Percentiles rank a stretch among this genome's conserved stretches.
Conservation (phyloP, 1,284 basidiomycete species). For the Naganishia sp. region DNA sequence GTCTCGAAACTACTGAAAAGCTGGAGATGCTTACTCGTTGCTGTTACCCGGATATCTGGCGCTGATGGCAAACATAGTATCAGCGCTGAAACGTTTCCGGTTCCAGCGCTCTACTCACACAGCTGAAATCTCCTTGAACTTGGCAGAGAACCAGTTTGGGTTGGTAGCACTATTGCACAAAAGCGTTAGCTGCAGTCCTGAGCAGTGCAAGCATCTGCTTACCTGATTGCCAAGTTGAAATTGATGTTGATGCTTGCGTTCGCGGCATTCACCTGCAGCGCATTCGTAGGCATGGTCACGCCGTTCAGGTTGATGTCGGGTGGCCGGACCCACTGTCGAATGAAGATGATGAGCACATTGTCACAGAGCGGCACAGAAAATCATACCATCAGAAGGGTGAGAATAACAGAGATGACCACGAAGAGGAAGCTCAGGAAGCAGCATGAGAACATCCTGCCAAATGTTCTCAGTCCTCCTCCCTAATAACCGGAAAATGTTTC, state of each 20-base stretch:
- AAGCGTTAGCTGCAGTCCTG: background rate
- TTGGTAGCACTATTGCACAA: conserved; percentile 67
- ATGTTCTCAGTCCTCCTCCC: conserved; percentile 48
- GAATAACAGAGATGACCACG: conserved; percentile 66
- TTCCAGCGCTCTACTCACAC: conserved; percentile 54
- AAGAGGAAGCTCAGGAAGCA: conserved; percentile 53
- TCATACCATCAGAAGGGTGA: conserved; percentile 71
- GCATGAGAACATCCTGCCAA: conserved; percentile 52
- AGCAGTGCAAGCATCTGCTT: conserved; percentile 42
- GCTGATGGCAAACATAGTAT: conserved; percentile 49
- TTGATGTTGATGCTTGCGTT: conserved; percentile 67
- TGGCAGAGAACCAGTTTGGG: conserved; percentile 80
- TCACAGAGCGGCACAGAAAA: conserved; percentile 18
- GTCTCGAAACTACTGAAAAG: background rate
- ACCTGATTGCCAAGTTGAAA: conserved; percentile 53
- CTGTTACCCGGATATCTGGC: conserved; percentile 73
- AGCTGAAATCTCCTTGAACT: conserved; percentile 69
- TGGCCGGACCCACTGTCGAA: conserved; percentile 71
- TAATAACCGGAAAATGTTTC: conserved; percentile 24
- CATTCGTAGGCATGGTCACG: conserved; percentile 56
- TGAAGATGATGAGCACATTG: conserved; percentile 1
- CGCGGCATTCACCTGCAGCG: conserved; percentile 41
- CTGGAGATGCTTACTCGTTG: conserved; percentile 48
- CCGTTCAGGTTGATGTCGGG: conserved; percentile 69
- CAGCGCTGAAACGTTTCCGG: conserved; percentile 24